Evolutionary conservation across 495 filamentous ascomycete genomes (phyloP).

Genomic region (Talaromyces ruber): DNA sequence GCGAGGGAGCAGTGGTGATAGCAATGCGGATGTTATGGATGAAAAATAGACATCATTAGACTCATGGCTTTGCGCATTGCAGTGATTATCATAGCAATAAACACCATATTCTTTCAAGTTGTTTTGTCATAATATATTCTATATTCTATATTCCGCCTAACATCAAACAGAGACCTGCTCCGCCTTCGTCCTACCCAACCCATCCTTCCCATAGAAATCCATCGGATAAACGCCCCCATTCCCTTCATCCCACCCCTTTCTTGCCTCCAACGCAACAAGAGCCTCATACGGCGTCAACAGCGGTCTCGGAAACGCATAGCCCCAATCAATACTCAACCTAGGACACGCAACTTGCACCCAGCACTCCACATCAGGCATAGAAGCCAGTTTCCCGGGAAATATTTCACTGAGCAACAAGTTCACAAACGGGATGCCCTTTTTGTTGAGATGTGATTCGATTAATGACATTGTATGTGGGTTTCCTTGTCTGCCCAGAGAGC

Average conservation of each 20-base stretch:
- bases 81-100: not conserved
- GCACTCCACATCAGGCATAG: constrained; percentile 88
- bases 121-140: too few relatives aligned
- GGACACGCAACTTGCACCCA: constrained; percentile 99
- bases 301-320: constrained; percentile 86
- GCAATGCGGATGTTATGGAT: constrained; percentile 33
- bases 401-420: constrained; percentile 87
- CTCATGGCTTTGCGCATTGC: not conserved
- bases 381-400: constrained; percentile 85
- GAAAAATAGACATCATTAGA: constrained; percentile 2
- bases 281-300: constrained; percentile 93
- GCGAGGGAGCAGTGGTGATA: constrained; percentile 34
- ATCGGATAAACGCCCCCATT: constrained; percentile 82
- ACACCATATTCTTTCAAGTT: not conserved
- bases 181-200: constrained; percentile 70
- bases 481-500: constrained; percentile 84
- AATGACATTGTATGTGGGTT: constrained; percentile 87
- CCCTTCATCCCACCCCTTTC: constrained; percentile 62
- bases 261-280: constrained; percentile 71
- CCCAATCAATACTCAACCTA: constrained; percentile 94
- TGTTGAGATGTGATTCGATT: constrained; percentile 66
- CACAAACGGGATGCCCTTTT: constrained; percentile 64
- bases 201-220: constrained; percentile 95
- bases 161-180: constrained; percentile 20
- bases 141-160: not conserved